Percentiles rank a stretch among this genome's conserved stretches.
Evolutionary conservation across 2,329 filamentous ascomycete genomes (phyloP).

Genomic region (Diaporthe nobilis): DNA sequence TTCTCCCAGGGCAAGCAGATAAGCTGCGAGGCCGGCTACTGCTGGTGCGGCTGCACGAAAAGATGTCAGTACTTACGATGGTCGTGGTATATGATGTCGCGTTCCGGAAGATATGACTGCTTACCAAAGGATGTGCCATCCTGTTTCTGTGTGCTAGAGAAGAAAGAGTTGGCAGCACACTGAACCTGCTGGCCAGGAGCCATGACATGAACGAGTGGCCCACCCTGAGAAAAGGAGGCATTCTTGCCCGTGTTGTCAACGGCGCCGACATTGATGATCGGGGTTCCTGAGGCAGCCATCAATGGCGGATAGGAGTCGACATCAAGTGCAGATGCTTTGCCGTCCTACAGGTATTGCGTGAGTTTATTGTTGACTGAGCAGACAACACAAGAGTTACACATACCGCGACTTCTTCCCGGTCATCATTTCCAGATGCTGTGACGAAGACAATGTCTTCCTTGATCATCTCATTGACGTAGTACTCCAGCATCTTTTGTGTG

Average conservation of each 20-base stretch:
- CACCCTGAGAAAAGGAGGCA: constrained; percentile 23
- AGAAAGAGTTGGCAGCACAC: constrained; percentile 20
- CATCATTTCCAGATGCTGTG: constrained; percentile 12
- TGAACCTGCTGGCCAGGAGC: constrained; percentile 4
- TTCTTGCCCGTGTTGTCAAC: constrained; percentile 27
- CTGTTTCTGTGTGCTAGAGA: constrained; percentile 9
- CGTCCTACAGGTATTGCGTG: background rate
- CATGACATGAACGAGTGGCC: constrained; percentile 25
- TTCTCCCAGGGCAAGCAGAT: constrained; percentile 27
- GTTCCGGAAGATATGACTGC: background rate
- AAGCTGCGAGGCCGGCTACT: constrained; percentile 24
- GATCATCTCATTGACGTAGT: constrained; percentile 18
- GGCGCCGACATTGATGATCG: constrained; percentile 24
- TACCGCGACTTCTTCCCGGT: constrained; percentile 26
- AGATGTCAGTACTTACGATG: background rate
- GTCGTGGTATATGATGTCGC: background rate
- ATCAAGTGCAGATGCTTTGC: background rate
- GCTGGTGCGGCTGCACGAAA: background rate
- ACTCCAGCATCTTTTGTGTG: constrained; percentile 16
- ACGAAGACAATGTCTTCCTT: constrained; percentile 6
- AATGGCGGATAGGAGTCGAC: constrained; percentile 9
- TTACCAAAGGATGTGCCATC: constrained; percentile 32
- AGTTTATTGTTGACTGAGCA: background rate
- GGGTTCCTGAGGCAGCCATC: constrained; percentile 1
- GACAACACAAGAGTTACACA: background rate